Conservation (phyloP, 164 flowering plant genomes). For the Nelumbo lutea region DNA sequence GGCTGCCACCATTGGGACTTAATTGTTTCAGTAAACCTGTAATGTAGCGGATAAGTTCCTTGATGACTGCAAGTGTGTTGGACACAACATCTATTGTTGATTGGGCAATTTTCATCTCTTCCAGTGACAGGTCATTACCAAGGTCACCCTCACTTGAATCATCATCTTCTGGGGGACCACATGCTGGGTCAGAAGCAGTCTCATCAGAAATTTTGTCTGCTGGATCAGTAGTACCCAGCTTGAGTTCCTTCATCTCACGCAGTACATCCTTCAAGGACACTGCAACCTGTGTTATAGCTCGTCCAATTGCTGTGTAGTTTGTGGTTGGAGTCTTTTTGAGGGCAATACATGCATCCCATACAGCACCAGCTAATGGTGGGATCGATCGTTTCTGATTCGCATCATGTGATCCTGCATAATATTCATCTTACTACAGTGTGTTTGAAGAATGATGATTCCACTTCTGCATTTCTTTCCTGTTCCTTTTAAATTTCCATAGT, state of each 20-base stretch:
- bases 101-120: constrained; percentile 75
- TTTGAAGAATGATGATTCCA: neutral
- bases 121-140: constrained; percentile 67
- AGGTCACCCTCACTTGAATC: constrained; percentile 45
- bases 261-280: constrained; percentile 87
- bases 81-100: constrained; percentile 45
- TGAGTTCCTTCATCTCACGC: constrained; percentile 87
- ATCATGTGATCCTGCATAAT: constrained; percentile 37
- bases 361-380: constrained; percentile 62
- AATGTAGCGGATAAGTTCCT: constrained; percentile 77
- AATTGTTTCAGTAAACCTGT: constrained; percentile 51
- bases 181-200: constrained; percentile 16
- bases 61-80: constrained; percentile 41
- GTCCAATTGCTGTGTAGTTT: constrained; percentile 75
- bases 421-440: neutral
- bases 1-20: constrained; percentile 17
- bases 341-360: constrained; percentile 81
- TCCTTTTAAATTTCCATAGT: no score
- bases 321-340: constrained; percentile 75
- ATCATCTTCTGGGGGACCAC: constrained; percentile 25
- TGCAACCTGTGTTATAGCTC: constrained; percentile 76
- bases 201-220: constrained; percentile 25
- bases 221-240: constrained; percentile 38
- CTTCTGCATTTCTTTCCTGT: neutral
- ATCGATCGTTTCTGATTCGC: constrained; percentile 35